Evolutionary conservation across 139 green algal species (phyloP).

Genomic region (Axilococcus clingmanii): DNA sequence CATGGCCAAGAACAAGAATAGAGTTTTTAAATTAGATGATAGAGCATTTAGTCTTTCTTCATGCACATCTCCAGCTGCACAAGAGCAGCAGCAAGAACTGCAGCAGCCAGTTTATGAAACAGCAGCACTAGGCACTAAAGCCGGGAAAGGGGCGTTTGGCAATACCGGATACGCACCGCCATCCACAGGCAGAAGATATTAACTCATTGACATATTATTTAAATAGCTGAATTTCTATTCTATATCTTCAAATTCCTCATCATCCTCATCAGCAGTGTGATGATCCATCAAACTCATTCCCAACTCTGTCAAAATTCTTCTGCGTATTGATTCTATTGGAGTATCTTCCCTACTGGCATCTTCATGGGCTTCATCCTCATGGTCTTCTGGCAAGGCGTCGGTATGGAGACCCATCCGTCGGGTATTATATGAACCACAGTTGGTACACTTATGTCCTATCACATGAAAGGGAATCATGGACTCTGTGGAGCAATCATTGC

Average conservation of each 20-base stretch:
- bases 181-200: no score
- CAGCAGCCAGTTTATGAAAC: no score
- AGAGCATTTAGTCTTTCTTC: constrained; percentile 62
- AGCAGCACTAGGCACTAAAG: no score
- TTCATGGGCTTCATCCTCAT: constrained; percentile 2
- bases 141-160: no score
- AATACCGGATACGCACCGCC: no score
- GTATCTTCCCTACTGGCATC: no score
- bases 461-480: constrained; percentile 51
- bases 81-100: no score
- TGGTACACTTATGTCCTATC: constrained; percentile 59
- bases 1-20: constrained; percentile 39
- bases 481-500: constrained; percentile 61
- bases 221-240: neutral
- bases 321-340: neutral
- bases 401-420: constrained; percentile 32
- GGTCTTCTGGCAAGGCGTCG: neutral
- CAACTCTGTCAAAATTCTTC: neutral
- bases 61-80: constrained; percentile 46
- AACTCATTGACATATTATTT: no score
- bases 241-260: neutral
- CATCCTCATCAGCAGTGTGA: neutral
- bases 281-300: neutral
- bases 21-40: constrained; percentile 56
- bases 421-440: constrained; percentile 72